Percentiles rank a stretch among this genome's conserved stretches.
Evolutionary conservation across 495 filamentous ascomycete genomes (phyloP).

Genomic region (Bryoglossum gracile): DNA sequence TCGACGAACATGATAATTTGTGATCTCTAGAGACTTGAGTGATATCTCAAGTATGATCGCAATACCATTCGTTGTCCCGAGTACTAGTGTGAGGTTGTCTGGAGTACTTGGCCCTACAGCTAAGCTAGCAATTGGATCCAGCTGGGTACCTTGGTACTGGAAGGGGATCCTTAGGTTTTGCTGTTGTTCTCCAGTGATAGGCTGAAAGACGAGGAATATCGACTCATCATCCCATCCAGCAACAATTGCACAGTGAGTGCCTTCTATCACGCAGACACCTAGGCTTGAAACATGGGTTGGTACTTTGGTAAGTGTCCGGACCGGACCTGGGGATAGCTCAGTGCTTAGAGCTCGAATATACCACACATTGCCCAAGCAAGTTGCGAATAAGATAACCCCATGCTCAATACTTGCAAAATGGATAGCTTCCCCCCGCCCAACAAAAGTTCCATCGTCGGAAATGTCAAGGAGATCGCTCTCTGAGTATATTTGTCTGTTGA

Average conservation of each 20-base stretch:
- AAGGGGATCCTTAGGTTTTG: conserved; percentile 3
- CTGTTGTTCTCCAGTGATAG: not conserved
- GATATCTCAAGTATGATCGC: conserved; percentile 16
- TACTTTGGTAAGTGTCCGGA: conserved; percentile 9
- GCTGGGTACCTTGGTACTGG: not conserved
- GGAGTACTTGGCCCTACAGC: not conserved
- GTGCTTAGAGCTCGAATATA: conserved; percentile 15
- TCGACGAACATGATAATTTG: conserved; percentile 2
- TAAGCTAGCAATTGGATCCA: conserved; percentile 18
- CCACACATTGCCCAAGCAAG: not conserved
- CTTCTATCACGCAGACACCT: not conserved
- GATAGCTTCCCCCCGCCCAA: conserved; percentile 4
- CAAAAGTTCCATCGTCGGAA: not conserved
- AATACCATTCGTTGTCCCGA: conserved; percentile 19
- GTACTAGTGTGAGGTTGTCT: conserved; percentile 7
- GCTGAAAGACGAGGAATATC: conserved; percentile 7
- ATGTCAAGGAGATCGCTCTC: conserved; percentile 1
- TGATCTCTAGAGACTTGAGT: conserved; percentile 5
- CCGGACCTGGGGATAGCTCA: not conserved
- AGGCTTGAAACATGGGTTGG: conserved; percentile 8
- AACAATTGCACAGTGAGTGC: conserved; percentile 8
- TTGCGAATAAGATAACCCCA: conserved; percentile 10
- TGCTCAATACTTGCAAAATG: conserved; percentile 10
- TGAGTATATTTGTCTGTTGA: not conserved
- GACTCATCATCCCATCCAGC: conserved; percentile 7